Evolutionary conservation across 2,329 filamentous ascomycete genomes (phyloP).

Genomic region (Claviceps humidiphila): DNA sequence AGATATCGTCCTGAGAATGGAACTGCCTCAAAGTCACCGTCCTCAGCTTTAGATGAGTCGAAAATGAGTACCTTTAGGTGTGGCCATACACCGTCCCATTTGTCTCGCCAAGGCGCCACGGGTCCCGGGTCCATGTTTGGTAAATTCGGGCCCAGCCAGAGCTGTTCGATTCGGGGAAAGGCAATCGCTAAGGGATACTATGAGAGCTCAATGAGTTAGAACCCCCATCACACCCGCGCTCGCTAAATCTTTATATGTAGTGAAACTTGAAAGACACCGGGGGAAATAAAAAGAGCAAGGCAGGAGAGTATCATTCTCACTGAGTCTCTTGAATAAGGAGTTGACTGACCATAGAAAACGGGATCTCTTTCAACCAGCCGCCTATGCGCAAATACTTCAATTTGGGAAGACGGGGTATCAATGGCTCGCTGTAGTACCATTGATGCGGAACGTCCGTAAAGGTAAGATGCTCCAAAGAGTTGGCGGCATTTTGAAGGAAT

Average conservation of each 20-base stretch:
- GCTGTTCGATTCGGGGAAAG: conserved; percentile 8
- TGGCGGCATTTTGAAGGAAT: conserved; percentile 9
- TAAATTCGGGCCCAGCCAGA: conserved; percentile 7
- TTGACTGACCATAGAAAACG: no score
- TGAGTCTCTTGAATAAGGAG: background rate
- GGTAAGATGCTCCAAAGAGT: conserved; percentile 10
- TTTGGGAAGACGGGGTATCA: conserved; percentile 13
- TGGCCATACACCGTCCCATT: conserved; percentile 17
- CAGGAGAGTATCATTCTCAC: conserved; percentile 2
- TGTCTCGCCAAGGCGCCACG: conserved; percentile 5
- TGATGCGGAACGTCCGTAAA: conserved; percentile 12
- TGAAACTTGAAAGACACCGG: no score
- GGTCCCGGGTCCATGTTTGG: conserved; percentile 10
- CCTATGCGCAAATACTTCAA: conserved; percentile 18
- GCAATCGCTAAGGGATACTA: conserved; percentile 12
- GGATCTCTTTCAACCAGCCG: conserved; percentile 3
- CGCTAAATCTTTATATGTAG: no score
- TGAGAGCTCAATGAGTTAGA: background rate
- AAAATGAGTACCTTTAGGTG: conserved; percentile 3
- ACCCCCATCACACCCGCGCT: no score
- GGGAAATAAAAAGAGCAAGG: background rate
- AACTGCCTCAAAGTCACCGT: background rate
- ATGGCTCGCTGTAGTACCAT: conserved; percentile 7
- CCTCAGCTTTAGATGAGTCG: background rate
- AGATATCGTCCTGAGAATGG: conserved; percentile 13